phyloP scores from a whole-genome alignment of 768 basidiomycete species.

The Collybiopsis confluens region DNA sequence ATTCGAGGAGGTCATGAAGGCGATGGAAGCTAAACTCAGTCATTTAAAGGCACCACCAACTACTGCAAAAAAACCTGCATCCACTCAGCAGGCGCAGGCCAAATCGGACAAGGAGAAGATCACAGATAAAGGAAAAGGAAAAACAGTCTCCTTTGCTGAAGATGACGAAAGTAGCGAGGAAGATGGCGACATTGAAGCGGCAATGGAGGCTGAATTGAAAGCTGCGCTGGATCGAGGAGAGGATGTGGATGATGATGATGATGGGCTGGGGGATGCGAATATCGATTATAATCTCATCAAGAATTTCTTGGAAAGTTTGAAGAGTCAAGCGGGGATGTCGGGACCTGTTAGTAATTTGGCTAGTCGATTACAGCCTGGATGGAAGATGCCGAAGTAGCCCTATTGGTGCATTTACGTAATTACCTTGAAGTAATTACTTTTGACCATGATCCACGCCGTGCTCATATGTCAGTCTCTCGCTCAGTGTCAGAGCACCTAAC shows the following conservation, averaged over 20 bases:
- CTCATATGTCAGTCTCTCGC: conserved; percentile 62
- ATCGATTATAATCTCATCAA: conserved; percentile 91
- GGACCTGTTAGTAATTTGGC: conserved; percentile 91
- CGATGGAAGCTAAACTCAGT: conserved; percentile 84
- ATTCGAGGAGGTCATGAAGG: conserved; percentile 94
- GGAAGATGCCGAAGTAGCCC: conserved; percentile 70
- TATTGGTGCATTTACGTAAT: conserved; percentile 10
- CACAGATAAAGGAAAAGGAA: conserved; percentile 42
- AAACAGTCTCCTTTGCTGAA: conserved; percentile 28
- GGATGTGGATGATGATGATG: conserved; percentile 51
- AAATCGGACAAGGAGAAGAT: background rate
- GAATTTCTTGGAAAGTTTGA: conserved; percentile 96
- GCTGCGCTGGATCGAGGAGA: conserved; percentile 51
- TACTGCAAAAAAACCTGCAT: conserved; percentile 1
- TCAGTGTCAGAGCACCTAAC: background rate
- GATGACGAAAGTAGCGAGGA: conserved; percentile 36
- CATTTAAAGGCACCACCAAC: conserved; percentile 30
- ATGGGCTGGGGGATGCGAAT: conserved; percentile 39
- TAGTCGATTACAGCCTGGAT: conserved; percentile 75
- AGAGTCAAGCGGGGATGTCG: conserved; percentile 81
- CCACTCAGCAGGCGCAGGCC: background rate
- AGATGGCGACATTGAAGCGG: conserved; percentile 70
- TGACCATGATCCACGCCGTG: conserved; percentile 79
- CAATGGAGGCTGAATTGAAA: conserved; percentile 86
- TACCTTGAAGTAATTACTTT: conserved; percentile 21